Evolutionary conservation across 129 eudicot genomes (phyloP).

Genomic region (Arctium lappa): DNA sequence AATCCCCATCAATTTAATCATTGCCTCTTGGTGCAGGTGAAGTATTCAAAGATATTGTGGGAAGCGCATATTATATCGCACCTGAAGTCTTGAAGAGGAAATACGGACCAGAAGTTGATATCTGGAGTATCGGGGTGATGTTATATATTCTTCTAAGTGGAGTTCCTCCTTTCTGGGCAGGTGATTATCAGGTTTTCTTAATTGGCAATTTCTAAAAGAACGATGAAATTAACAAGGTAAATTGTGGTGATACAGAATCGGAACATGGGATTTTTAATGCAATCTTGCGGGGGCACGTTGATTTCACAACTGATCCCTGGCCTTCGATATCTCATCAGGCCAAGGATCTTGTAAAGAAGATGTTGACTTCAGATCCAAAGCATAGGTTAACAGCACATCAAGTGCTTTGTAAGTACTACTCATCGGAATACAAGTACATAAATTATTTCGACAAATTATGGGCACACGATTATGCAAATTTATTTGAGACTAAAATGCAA

Average conservation of each 20-base stretch:
- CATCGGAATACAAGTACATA: background rate
- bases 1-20: too few species aligned
- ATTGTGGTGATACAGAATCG: constrained; percentile 49
- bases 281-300: constrained; percentile 65
- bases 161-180: constrained; percentile 98
- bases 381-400: constrained; percentile 74
- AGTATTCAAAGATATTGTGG: constrained; percentile 73
- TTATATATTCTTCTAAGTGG: constrained; percentile 82
- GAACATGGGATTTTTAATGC: constrained; percentile 86
- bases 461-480: background rate
- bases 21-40: constrained; percentile 54
- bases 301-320: constrained; percentile 77
- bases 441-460: background rate
- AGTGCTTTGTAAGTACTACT: constrained; percentile 69
- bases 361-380: constrained; percentile 74
- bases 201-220: background rate
- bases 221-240: background rate
- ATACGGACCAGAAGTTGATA: constrained; percentile 92
- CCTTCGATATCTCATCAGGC: constrained; percentile 68
- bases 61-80: constrained; percentile 90
- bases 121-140: constrained; percentile 93
- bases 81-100: constrained; percentile 91
- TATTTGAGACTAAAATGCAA: background rate
- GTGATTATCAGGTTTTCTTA: constrained; percentile 27
- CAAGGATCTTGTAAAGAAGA: constrained; percentile 75